Conservation (phyloP, 768 basidiomycete species). For the Trichaptum fuscoviolaceum region DNA sequence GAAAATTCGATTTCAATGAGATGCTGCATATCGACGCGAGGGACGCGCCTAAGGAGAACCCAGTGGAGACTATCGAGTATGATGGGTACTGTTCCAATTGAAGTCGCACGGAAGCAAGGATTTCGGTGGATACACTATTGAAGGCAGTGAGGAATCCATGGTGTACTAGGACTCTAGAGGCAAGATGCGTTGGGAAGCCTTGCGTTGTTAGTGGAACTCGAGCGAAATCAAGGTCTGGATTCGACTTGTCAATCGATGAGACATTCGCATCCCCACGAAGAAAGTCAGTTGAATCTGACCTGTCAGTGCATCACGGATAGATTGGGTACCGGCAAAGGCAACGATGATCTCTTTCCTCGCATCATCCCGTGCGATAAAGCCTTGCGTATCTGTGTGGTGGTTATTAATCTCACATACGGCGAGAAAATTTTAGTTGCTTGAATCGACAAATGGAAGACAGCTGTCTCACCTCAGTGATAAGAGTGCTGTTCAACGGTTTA, state of each 20-base stretch:
- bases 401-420: slow-evolving; percentile 34
- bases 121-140: slow-evolving; percentile 16
- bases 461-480: slow-evolving; percentile 29
- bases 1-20: slow-evolving; percentile 16
- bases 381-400: slow-evolving; percentile 38
- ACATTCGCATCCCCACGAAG: neutral
- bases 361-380: slow-evolving; percentile 47
- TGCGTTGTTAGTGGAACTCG: slow-evolving; percentile 23
- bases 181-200: slow-evolving; percentile 19
- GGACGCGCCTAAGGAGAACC: slow-evolving; percentile 25
- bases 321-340: slow-evolving; percentile 18
- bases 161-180: slow-evolving; percentile 18
- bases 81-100: slow-evolving; percentile 12
- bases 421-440: neutral
- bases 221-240: slow-evolving; percentile 26
- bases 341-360: slow-evolving; percentile 41
- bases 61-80: slow-evolving; percentile 13
- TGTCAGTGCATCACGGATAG: neutral
- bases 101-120: slow-evolving; percentile 12
- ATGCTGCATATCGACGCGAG: slow-evolving; percentile 19
- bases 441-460: neutral
- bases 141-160: slow-evolving; percentile 20
- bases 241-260: neutral
- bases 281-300: neutral
- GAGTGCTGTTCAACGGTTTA: slow-evolving; percentile 43